A percentile compares a stretch with the other conserved stretches of the same genome.
phyloP scores from a whole-genome alignment of 768 basidiomycete genomes.

The Amanita subjunquillea region DNA sequence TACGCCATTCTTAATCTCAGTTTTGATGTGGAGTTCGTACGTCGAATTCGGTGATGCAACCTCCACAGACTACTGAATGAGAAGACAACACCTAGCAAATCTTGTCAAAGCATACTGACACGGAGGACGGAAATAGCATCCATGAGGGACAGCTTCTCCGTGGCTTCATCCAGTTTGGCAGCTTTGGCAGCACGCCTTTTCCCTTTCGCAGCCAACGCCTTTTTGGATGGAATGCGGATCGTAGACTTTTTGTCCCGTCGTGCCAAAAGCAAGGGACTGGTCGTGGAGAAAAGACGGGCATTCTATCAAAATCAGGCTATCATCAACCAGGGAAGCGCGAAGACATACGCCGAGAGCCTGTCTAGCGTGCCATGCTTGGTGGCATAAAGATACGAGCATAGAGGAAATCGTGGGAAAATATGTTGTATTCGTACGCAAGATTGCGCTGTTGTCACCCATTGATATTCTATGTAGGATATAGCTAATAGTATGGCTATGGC shows the following conservation, averaged over 20 bases:
- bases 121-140: constrained; percentile 66
- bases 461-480: not conserved
- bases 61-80: constrained; percentile 59
- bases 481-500: not conserved
- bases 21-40: constrained; percentile 75
- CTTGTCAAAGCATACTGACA: constrained; percentile 29
- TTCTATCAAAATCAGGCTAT: not conserved
- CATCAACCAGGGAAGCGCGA: not conserved
- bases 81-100: not conserved
- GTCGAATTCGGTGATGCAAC: constrained; percentile 66
- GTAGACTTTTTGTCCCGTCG: constrained; percentile 39
- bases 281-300: constrained; percentile 44
- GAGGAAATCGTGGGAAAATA: constrained; percentile 10
- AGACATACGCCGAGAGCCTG: constrained; percentile 8
- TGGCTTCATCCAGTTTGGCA: constrained; percentile 44
- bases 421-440: no score
- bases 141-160: constrained; percentile 54
- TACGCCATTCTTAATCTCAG: constrained; percentile 66
- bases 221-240: constrained; percentile 56
- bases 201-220: constrained; percentile 55
- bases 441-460: not conserved
- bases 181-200: constrained; percentile 47
- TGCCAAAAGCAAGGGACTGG: constrained; percentile 28
- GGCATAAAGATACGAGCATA: constrained; percentile 15
- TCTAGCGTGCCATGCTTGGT: constrained; percentile 17